phyloP scores from a whole-genome alignment of 768 basidiomycete species.

The Austroboletus eburneus region DNA sequence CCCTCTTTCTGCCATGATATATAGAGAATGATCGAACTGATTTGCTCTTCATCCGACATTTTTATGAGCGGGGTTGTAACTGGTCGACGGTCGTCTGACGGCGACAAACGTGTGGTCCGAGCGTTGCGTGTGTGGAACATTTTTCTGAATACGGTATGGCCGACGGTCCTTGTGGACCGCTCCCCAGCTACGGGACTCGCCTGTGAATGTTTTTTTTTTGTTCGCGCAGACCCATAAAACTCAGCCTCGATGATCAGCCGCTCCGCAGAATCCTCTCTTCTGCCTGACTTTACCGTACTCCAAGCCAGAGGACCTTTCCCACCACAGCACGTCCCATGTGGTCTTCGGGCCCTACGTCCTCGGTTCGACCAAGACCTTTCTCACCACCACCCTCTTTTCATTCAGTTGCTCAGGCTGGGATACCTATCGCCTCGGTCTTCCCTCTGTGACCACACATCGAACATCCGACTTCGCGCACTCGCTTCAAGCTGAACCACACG shows the following conservation, averaged over 20 bases:
- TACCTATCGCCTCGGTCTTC: background rate
- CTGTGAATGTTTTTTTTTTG: constrained; percentile 2
- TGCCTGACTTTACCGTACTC: background rate
- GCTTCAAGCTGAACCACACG: background rate
- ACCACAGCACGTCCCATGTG: constrained; percentile 4
- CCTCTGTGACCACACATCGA: background rate
- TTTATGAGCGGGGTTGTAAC: constrained; percentile 7
- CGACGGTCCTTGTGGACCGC: background rate
- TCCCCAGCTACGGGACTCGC: background rate
- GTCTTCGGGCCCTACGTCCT: background rate
- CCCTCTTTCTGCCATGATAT: constrained; percentile 15
- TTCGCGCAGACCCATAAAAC: constrained; percentile 1
- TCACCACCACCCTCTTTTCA: constrained; percentile 5
- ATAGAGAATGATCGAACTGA: constrained; percentile 10
- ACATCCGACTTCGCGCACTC: background rate
- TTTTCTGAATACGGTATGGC: constrained; percentile 11
- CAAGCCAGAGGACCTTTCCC: constrained; percentile 2
- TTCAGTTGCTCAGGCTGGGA: constrained; percentile 1
- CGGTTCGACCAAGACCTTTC: background rate
- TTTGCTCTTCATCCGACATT: constrained; percentile 1
- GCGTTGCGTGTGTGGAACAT: constrained; percentile 5
- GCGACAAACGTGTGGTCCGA: constrained; percentile 16
- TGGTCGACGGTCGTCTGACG: constrained; percentile 8
- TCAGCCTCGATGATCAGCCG: background rate
- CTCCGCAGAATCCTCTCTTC: background rate